Percentiles rank a stretch among this genome's conserved stretches.
Conservation (phyloP, 179 eudicot genomes). For the Nepenthes alata region DNA sequence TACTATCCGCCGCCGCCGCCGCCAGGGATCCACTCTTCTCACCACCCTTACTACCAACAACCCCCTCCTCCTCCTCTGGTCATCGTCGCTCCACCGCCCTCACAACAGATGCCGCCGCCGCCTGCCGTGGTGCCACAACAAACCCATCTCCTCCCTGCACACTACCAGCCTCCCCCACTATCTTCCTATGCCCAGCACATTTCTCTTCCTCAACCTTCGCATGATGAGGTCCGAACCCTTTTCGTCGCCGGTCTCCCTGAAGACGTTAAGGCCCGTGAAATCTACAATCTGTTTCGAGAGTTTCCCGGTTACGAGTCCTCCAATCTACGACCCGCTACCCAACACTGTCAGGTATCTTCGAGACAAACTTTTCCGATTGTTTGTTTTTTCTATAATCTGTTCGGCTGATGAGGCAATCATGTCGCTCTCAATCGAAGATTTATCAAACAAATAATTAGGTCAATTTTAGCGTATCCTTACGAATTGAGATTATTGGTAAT, state of each 20-base stretch:
- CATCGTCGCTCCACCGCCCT: slow-evolving; percentile 10
- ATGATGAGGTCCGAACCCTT: slow-evolving; percentile 62
- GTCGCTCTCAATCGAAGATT: too few relatives aligned
- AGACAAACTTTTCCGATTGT: background rate
- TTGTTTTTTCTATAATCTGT: background rate
- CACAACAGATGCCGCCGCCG: slow-evolving; percentile 18
- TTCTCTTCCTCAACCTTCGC: slow-evolving; percentile 18
- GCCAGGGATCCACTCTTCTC: slow-evolving; percentile 13
- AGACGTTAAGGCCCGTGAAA: slow-evolving; percentile 70
- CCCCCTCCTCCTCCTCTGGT: slow-evolving; percentile 18
- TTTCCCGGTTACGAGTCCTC: slow-evolving; percentile 72
- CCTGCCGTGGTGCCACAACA: slow-evolving; percentile 21
- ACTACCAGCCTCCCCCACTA: slow-evolving; percentile 11
- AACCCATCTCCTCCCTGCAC: slow-evolving; percentile 12
- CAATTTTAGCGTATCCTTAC: too few relatives aligned
- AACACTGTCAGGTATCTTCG: slow-evolving; percentile 33
- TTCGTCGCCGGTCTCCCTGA: slow-evolving; percentile 83
- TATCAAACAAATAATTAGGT: too few relatives aligned
- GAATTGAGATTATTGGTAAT: too few relatives aligned
- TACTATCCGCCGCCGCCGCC: slow-evolving; percentile 40
- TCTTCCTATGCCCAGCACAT: slow-evolving; percentile 11
- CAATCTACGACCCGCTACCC: slow-evolving; percentile 42
- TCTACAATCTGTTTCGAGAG: slow-evolving; percentile 74
- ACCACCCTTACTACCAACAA: slow-evolving; percentile 26
- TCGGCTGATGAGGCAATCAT: background rate